A percentile compares a stretch with the other conserved stretches of the same genome.
phyloP scores from a whole-genome alignment of 192 early-diverging fungal species.

The Spinellus fusiger region DNA sequence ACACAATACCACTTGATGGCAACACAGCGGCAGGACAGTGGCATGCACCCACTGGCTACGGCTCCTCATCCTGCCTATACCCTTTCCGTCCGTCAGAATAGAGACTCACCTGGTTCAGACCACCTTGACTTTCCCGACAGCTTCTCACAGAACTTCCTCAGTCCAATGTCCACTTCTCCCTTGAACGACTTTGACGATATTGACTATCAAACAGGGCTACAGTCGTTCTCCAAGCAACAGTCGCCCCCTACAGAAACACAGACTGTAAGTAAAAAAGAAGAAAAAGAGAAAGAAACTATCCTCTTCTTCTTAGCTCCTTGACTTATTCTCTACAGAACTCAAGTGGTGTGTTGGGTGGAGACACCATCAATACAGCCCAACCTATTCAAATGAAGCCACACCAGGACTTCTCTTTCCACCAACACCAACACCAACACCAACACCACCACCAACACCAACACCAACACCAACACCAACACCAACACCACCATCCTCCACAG shows the following conservation, averaged over 20 bases:
- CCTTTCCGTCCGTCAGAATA: conserved; percentile 1
- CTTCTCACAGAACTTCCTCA: background rate
- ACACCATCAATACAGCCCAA: background rate
- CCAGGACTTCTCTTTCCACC: background rate
- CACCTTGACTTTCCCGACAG: conserved; percentile 2
- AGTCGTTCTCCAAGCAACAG: background rate
- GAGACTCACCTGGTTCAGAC: background rate
- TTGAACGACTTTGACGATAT: conserved; percentile 20
- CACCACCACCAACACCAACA: background rate
- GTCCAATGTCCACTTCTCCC: background rate
- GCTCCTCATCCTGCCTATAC: background rate
- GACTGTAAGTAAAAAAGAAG: background rate
- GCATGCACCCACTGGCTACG: background rate
- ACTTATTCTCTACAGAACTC: background rate
- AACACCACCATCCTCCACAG: background rate
- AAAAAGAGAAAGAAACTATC: background rate
- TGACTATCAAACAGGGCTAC: background rate
- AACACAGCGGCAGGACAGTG: background rate
- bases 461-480: background rate
- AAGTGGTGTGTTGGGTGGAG: background rate
- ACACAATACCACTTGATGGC: conserved; percentile 21
- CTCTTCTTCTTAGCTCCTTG: no score
- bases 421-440: background rate
- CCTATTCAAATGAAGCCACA: background rate
- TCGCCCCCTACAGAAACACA: background rate